phyloP scores from a whole-genome alignment of 306 rosid genomes.

The Crotalaria pallida region DNA sequence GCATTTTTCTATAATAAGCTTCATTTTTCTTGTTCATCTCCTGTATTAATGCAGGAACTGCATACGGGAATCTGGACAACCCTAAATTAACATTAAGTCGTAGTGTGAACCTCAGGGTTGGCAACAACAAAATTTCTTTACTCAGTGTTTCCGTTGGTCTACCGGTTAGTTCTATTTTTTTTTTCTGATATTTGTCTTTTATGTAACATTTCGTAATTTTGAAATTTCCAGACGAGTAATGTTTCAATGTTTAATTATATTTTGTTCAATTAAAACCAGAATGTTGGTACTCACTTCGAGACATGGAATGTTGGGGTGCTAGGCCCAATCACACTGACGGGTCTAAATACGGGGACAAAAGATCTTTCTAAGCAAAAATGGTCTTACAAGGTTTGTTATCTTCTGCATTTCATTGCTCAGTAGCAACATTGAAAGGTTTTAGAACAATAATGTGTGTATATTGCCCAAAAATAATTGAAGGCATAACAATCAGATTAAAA shows the following conservation, averaged over 20 bases:
- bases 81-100: conserved; percentile 62
- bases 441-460: neutral
- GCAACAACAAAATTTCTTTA: conserved; percentile 84
- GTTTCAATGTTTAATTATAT: neutral
- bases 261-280: conserved; percentile 47
- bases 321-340: conserved; percentile 67
- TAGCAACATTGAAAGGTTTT: neutral
- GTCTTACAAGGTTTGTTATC: conserved; percentile 76
- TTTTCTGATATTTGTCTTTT: neutral
- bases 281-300: conserved; percentile 78
- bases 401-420: neutral
- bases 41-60: conserved; percentile 55
- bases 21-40: conserved; percentile 11
- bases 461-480: neutral
- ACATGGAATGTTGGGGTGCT: conserved; percentile 60
- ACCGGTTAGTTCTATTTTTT: conserved; percentile 67
- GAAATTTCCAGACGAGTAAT: neutral
- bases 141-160: conserved; percentile 88
- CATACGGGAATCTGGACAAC: conserved; percentile 45
- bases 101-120: conserved; percentile 55
- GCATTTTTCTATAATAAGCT: neutral
- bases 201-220: conserved; percentile 3
- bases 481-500: neutral
- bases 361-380: conserved; percentile 81
- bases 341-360: conserved; percentile 58